These are phyloP conservation scores for Skeletonema grethae DNA, from an alignment of 108 stramenopile species.

Conservation along the genomic window DNA sequence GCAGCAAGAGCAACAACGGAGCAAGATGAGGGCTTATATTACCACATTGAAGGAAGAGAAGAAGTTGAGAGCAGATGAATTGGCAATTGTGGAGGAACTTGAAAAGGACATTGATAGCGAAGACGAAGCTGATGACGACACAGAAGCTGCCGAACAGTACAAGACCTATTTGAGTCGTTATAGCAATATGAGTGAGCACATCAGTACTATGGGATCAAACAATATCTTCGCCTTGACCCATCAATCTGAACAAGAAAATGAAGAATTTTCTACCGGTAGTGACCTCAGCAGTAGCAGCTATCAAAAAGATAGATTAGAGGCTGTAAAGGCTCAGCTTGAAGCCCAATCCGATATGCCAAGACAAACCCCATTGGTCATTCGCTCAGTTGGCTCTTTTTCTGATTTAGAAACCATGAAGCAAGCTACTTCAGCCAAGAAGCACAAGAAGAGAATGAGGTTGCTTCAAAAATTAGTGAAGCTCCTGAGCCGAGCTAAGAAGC, in stretches of 20 bases:
- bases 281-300: not conserved
- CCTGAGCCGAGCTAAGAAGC: not conserved
- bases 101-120: slow-evolving; percentile 3
- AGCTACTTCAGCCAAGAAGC: not conserved
- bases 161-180: not conserved
- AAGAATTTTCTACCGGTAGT: not conserved
- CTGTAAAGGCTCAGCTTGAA: not conserved
- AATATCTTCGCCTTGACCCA: not conserved
- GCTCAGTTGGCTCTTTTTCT: not conserved
- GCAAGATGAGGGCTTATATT: slow-evolving; percentile 3
- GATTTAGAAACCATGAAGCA: not conserved
- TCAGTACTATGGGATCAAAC: slow-evolving; percentile 2
- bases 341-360: not conserved
- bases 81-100: not conserved
- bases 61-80: slow-evolving; percentile 3
- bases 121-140: not conserved
- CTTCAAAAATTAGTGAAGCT: not conserved
- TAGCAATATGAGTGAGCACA: not conserved
- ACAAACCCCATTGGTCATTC: not conserved
- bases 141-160: not conserved
- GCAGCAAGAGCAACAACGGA: not conserved
- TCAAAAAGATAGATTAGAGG: not conserved
- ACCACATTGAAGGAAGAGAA: slow-evolving; percentile 1
- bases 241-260: not conserved
- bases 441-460: slow-evolving; percentile 3